These are phyloP conservation scores for Meripilus lineatus DNA, from an alignment of 1,284 basidiomycete genomes.

Conservation along the genomic window DNA sequence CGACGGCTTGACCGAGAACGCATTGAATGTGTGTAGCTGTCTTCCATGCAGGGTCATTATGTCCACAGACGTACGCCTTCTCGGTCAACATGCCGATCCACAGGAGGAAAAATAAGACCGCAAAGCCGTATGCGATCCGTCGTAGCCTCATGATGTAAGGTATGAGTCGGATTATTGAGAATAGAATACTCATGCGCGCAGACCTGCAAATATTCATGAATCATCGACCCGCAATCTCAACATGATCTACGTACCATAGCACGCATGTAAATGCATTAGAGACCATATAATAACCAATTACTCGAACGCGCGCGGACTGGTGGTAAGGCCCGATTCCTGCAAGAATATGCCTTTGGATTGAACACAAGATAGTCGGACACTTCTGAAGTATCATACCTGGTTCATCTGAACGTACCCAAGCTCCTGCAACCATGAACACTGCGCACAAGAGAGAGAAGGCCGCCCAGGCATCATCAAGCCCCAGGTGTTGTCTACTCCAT, in stretches of 20 bases:
- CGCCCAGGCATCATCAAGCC: slow-evolving; percentile 28
- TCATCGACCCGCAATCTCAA: not conserved
- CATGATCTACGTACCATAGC: slow-evolving; percentile 19
- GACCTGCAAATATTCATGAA: slow-evolving; percentile 16
- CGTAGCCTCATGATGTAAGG: slow-evolving; percentile 20
- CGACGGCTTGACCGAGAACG: slow-evolving; percentile 22
- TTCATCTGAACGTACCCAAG: slow-evolving; percentile 24
- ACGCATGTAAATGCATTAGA: slow-evolving; percentile 22
- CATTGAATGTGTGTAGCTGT: slow-evolving; percentile 18
- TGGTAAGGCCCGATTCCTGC: slow-evolving; percentile 6
- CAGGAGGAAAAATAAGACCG: slow-evolving; percentile 20
- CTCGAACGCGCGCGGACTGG: slow-evolving; percentile 16
- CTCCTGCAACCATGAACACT: slow-evolving; percentile 19
- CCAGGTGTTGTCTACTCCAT: slow-evolving; percentile 18
- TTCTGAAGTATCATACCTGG: slow-evolving; percentile 9
- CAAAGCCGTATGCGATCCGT: slow-evolving; percentile 13
- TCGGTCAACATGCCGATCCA: slow-evolving; percentile 21
- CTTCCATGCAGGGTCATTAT: slow-evolving; percentile 22
- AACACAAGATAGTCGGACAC: not conserved
- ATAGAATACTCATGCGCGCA: slow-evolving; percentile 27
- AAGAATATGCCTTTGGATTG: not conserved
- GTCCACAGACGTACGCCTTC: slow-evolving; percentile 22
- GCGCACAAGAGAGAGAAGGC: slow-evolving; percentile 18
- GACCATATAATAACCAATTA: slow-evolving; percentile 26
- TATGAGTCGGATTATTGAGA: slow-evolving; percentile 25